phyloP scores from a whole-genome alignment of 441 rosid species.

The Gossypium gossypioides region DNA sequence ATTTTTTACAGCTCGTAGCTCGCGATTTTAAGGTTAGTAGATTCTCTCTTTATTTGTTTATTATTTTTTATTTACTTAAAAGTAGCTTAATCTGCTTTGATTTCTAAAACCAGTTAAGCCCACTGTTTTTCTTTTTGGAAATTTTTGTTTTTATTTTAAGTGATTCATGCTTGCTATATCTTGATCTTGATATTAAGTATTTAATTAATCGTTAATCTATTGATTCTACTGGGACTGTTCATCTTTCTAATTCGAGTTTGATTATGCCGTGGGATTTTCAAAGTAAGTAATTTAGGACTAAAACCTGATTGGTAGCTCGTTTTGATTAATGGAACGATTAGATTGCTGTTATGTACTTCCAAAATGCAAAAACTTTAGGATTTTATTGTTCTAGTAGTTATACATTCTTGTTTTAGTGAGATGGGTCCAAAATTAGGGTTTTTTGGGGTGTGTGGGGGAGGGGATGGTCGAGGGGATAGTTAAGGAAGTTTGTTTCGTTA shows the following conservation, averaged over 20 bases:
- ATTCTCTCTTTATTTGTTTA: not conserved
- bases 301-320: constrained; percentile 13
- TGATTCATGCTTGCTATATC: too few species aligned
- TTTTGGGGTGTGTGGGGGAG: not conserved
- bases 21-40: constrained; percentile 28
- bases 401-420: not conserved
- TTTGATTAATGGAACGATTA: not conserved
- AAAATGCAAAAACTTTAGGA: constrained; percentile 7
- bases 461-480: not conserved
- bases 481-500: not conserved
- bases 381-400: not conserved
- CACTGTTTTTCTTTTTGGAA: constrained; percentile 7
- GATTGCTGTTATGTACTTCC: not conserved
- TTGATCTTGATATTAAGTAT: too few species aligned
- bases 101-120: constrained; percentile 13
- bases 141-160: not conserved
- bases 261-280: constrained; percentile 6
- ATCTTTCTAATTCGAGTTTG: constrained; percentile 4
- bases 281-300: constrained; percentile 12
- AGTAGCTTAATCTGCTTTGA: constrained; percentile 6
- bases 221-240: too few species aligned
- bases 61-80: not conserved
- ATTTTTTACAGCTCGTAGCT: constrained; percentile 10
- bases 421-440: constrained; percentile 22
- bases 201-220: too few species aligned